Evolutionary conservation across 2,329 filamentous ascomycete species (phyloP).

Genomic region (Colletotrichum caudatum): DNA sequence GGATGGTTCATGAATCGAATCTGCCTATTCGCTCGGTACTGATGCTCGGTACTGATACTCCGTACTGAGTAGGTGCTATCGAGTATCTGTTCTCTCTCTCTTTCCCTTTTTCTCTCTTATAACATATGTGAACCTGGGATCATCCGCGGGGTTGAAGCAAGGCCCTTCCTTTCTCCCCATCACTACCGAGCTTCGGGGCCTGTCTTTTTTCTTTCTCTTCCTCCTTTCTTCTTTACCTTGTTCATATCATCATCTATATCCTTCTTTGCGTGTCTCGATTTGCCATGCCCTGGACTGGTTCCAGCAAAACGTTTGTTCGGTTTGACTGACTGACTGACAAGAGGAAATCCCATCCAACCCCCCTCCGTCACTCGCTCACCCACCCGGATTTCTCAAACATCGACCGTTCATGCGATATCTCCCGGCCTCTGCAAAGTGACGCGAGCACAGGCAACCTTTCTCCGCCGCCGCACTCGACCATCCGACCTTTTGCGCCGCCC

Average conservation of each 20-base stretch:
- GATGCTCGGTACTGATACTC: too few species aligned
- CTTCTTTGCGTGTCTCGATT: conserved; percentile 7
- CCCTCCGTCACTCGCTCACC: neutral
- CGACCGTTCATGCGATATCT: conserved; percentile 23
- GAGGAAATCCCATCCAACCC: conserved; percentile 1
- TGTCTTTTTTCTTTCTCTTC: neutral
- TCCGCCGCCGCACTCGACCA: neutral
- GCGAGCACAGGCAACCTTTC: neutral
- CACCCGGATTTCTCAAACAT: conserved; percentile 19
- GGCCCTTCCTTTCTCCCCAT: conserved; percentile 20
- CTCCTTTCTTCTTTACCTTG: conserved; percentile 13
- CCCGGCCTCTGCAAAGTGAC: conserved; percentile 8
- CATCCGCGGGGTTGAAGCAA: conserved; percentile 28
- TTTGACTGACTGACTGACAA: neutral
- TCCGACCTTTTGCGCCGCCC: neutral
- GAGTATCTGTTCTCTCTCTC: neutral
- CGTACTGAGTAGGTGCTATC: too few species aligned
- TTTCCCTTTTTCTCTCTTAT: conserved; percentile 8
- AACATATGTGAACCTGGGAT: conserved; percentile 29
- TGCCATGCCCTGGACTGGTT: conserved; percentile 26
- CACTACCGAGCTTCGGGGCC: neutral
- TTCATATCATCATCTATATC: neutral
- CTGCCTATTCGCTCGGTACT: too few species aligned
- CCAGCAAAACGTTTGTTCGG: conserved; percentile 7
- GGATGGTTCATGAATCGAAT: neutral